Percentiles rank a stretch among this genome's conserved stretches.
These are phyloP conservation scores for Crithidia mellificae DNA, from an alignment of 208 protist species.

Conservation along the genomic window DNA sequence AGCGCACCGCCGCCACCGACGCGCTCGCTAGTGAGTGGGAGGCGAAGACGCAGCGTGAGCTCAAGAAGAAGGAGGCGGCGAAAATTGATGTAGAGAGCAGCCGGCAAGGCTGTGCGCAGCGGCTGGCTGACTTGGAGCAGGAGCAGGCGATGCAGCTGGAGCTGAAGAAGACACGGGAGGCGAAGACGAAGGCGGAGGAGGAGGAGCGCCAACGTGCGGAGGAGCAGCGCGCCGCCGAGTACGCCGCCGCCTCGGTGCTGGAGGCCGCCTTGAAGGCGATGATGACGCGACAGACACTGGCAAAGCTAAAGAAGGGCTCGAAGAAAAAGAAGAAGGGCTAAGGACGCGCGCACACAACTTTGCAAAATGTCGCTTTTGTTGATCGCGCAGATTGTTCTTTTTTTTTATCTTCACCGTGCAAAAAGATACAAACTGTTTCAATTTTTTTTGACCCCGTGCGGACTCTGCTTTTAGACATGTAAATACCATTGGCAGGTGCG, in stretches of 20 bases:
- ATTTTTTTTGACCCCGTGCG: too few relatives aligned
- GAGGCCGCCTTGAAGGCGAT: conserved; percentile 81
- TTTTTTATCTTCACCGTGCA: too few relatives aligned
- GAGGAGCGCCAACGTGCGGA: conserved; percentile 32
- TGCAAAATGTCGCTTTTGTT: too few relatives aligned
- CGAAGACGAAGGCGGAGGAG: conserved; percentile 34
- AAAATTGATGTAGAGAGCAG: conserved; percentile 87
- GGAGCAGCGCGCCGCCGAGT: conserved; percentile 53
- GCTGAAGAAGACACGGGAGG: conserved; percentile 57
- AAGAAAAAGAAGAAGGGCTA: conserved; percentile 64
- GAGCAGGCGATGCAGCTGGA: conserved; percentile 52
- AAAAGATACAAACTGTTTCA: too few relatives aligned
- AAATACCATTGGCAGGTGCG: too few relatives aligned
- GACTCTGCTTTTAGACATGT: too few relatives aligned
- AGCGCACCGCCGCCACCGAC: conserved; percentile 74
- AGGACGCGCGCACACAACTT: too few relatives aligned
- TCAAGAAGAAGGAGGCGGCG: conserved; percentile 70
- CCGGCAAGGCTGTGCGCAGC: conserved; percentile 74
- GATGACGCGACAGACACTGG: conserved; percentile 74
- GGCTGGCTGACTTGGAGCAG: conserved; percentile 57
- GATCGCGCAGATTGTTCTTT: too few relatives aligned
- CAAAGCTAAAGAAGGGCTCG: conserved; percentile 71
- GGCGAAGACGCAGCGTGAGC: conserved; percentile 71
- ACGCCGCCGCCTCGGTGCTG: conserved; percentile 75
- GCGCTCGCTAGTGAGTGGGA: conserved; percentile 76